phyloP scores from a whole-genome alignment of 2,329 filamentous ascomycete genomes.

The Phaeosphaeria sp. region DNA sequence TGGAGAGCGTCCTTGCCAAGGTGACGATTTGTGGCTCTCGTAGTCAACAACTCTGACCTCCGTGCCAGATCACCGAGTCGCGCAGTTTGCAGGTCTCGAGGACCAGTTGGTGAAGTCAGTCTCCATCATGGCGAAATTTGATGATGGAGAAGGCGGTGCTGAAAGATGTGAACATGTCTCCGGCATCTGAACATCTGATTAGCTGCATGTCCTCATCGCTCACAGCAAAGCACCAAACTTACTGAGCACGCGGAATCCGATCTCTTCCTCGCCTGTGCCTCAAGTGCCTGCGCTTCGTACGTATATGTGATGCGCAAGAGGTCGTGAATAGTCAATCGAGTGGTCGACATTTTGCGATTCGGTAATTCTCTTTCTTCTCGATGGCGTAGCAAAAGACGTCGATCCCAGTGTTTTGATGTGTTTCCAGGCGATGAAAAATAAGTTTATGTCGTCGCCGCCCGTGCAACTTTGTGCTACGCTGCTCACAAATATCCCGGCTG shows the following conservation, averaged over 20 bases:
- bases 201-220: neutral
- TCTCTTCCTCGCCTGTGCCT: conserved; percentile 24
- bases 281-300: conserved; percentile 36
- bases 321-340: conserved; percentile 39
- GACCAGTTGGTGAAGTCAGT: conserved; percentile 40
- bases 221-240: conserved; percentile 5
- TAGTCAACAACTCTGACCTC: neutral
- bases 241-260: conserved; percentile 35
- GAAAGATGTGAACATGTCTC: conserved; percentile 31
- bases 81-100: conserved; percentile 13
- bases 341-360: conserved; percentile 36
- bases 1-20: neutral
- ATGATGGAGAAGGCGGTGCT: conserved; percentile 13
- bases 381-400: neutral
- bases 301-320: conserved; percentile 44
- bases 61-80: neutral
- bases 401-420: neutral
- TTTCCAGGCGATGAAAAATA: neutral
- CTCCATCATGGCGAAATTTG: conserved; percentile 25
- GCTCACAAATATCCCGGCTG: conserved; percentile 28
- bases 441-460: conserved; percentile 7
- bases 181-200: conserved; percentile 26
- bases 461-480: conserved; percentile 9
- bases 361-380: neutral
- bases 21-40: neutral